A percentile compares a stretch with the other conserved stretches of the same genome.
These are phyloP conservation scores for Mycotypha africana DNA, from an alignment of 371 early-diverging fungal species.

Conservation along the genomic window DNA sequence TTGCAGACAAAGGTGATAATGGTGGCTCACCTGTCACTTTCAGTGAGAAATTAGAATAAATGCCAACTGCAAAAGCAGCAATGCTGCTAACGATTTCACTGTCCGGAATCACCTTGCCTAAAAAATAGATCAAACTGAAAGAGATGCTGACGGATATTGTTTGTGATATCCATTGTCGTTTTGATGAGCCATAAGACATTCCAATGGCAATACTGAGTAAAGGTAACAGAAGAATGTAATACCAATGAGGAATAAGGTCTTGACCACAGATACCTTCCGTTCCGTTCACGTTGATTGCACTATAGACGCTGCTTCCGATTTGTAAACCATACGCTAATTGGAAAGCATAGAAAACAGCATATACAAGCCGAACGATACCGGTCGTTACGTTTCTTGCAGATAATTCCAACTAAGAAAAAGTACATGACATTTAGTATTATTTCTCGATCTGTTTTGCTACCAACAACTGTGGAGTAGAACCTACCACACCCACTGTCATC, in stretches of 20 bases:
- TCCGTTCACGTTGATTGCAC: constrained; percentile 20
- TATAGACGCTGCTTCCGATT: constrained; percentile 51
- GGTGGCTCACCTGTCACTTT: constrained; percentile 35
- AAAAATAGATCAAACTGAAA: constrained; percentile 31
- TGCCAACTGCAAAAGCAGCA: constrained; percentile 35
- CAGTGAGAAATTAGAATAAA: constrained; percentile 36
- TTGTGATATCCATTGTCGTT: constrained; percentile 31
- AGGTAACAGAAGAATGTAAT: constrained; percentile 30
- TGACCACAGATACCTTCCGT: constrained; percentile 22
- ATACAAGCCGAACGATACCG: constrained; percentile 75
- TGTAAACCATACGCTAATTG: constrained; percentile 74
- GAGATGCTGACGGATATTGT: constrained; percentile 21
- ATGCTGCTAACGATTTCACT: constrained; percentile 29
- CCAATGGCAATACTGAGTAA: constrained; percentile 27
- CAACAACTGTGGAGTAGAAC: not conserved
- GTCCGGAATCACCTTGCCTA: constrained; percentile 29
- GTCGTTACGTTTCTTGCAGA: constrained; percentile 73
- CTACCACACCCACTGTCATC: constrained; percentile 62
- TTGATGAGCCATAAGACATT: constrained; percentile 38
- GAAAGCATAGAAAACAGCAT: constrained; percentile 73
- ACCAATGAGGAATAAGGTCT: constrained; percentile 27
- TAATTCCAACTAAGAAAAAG: constrained; percentile 29
- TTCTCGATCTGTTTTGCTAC: not conserved
- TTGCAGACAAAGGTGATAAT: constrained; percentile 31
- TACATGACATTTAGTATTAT: not conserved